These are phyloP conservation scores for Prototheca stagnorum DNA, from an alignment of 163 green algal genomes.

Conservation along the genomic window DNA sequence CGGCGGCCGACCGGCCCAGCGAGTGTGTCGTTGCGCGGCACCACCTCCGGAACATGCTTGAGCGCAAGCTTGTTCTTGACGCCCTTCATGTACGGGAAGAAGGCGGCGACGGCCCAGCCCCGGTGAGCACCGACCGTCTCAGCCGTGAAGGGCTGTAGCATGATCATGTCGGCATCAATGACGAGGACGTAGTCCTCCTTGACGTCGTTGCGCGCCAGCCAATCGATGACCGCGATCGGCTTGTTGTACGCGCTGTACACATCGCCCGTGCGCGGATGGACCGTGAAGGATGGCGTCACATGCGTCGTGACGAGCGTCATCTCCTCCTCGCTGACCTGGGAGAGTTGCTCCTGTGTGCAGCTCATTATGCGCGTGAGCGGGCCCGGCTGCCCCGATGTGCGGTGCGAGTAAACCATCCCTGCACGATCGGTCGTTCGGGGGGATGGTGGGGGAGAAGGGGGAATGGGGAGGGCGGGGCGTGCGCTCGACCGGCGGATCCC, in stretches of 20 bases:
- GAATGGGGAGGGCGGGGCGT: too few relatives aligned
- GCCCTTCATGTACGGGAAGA: constrained; percentile 74
- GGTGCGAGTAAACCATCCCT: constrained; percentile 49
- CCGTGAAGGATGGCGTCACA: constrained; percentile 41
- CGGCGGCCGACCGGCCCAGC: constrained; percentile 42
- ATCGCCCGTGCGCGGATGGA: constrained; percentile 53
- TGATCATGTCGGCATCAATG: constrained; percentile 44
- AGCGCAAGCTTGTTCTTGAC: constrained; percentile 55
- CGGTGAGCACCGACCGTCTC: constrained; percentile 16
- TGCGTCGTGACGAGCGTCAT: constrained; percentile 39
- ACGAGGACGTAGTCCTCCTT: constrained; percentile 43
- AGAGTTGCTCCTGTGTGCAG: constrained; percentile 41
- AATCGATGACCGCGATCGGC: constrained; percentile 49
- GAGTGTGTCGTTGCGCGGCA: constrained; percentile 49
- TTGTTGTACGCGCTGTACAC: constrained; percentile 79
- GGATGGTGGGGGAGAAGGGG: background rate
- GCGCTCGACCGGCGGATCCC: too few relatives aligned
- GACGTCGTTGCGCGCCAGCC: constrained; percentile 22
- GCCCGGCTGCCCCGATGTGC: constrained; percentile 41
- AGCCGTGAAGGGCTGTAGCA: constrained; percentile 27
- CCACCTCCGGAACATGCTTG: constrained; percentile 58
- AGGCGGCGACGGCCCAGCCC: constrained; percentile 35
- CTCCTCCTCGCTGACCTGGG: constrained; percentile 3
- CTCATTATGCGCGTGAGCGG: constrained; percentile 57
- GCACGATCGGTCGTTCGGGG: too few relatives aligned